Conservation (phyloP, 1,284 basidiomycete genomes). For the Melampsora americana region DNA sequence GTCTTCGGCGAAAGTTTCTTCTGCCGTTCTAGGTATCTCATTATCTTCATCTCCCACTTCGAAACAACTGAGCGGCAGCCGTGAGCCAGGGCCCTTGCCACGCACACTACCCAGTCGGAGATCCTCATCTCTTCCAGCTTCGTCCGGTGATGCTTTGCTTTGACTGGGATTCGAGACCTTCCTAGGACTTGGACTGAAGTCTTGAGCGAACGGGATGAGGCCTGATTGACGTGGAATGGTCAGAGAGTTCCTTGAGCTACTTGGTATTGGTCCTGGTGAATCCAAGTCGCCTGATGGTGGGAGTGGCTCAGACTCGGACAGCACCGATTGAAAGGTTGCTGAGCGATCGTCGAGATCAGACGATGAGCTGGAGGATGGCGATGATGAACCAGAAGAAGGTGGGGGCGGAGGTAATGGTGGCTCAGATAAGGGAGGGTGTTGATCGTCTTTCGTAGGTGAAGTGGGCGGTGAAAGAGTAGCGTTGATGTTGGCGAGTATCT, state of each 20-base stretch:
- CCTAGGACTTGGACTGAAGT: conserved; percentile 27
- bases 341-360: not conserved
- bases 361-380: conserved; percentile 12
- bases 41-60: not conserved
- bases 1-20: not conserved
- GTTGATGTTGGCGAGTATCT: conserved; percentile 40
- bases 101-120: conserved; percentile 27
- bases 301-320: not conserved
- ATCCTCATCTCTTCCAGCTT: conserved; percentile 1
- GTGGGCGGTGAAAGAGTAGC: conserved; percentile 17
- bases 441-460: not conserved
- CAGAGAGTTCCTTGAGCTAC: conserved; percentile 3
- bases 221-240: conserved; percentile 8
- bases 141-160: not conserved
- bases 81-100: conserved; percentile 26
- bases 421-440: not conserved
- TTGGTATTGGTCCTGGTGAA: not conserved
- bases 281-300: not conserved
- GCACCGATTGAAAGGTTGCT: not conserved
- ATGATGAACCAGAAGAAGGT: conserved; percentile 3
- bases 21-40: not conserved
- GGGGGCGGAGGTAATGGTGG: conserved; percentile 18
- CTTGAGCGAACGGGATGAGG: conserved; percentile 38
- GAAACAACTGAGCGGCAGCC: conserved; percentile 12
- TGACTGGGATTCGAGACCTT: conserved; percentile 4